Evolutionary conservation across 2,329 filamentous ascomycete genomes (phyloP).

Genomic region (Corniculantispora saksenae): DNA sequence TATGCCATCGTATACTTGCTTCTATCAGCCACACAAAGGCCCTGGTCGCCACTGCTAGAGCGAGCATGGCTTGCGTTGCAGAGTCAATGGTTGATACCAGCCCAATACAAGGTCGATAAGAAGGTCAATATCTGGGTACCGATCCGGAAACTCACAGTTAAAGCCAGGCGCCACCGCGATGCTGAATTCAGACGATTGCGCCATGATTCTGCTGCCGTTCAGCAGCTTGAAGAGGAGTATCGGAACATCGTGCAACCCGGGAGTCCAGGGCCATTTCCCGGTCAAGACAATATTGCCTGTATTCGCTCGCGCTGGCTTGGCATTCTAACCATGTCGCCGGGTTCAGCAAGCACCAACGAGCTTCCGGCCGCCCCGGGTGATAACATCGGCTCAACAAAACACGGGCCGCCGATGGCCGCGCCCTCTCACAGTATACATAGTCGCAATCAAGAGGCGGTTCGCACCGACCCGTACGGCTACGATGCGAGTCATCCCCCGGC

Average conservation of each 20-base stretch:
- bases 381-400: too few species aligned
- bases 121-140: slow-evolving; percentile 43
- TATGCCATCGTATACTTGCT: slow-evolving; percentile 58
- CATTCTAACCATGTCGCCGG: slow-evolving; percentile 26
- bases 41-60: slow-evolving; percentile 48
- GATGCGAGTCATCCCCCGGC: background rate
- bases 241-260: slow-evolving; percentile 27
- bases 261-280: slow-evolving; percentile 32
- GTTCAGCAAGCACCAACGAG: background rate
- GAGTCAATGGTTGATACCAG: slow-evolving; percentile 44
- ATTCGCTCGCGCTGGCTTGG: slow-evolving; percentile 36
- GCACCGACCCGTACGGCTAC: background rate
- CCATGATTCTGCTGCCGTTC: slow-evolving; percentile 27
- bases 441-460: background rate
- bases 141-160: slow-evolving; percentile 40
- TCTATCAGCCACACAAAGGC: slow-evolving; percentile 49
- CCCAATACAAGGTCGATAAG: slow-evolving; percentile 29
- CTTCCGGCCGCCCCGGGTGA: background rate
- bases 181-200: slow-evolving; percentile 38
- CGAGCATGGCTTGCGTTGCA: slow-evolving; percentile 50
- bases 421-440: background rate
- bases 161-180: slow-evolving; percentile 39
- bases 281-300: slow-evolving; percentile 24
- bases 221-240: slow-evolving; percentile 33
- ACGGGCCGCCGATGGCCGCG: background rate